These are phyloP conservation scores for Henckelia pumila DNA, from an alignment of 257 asterid genomes.

Conservation along the genomic window DNA sequence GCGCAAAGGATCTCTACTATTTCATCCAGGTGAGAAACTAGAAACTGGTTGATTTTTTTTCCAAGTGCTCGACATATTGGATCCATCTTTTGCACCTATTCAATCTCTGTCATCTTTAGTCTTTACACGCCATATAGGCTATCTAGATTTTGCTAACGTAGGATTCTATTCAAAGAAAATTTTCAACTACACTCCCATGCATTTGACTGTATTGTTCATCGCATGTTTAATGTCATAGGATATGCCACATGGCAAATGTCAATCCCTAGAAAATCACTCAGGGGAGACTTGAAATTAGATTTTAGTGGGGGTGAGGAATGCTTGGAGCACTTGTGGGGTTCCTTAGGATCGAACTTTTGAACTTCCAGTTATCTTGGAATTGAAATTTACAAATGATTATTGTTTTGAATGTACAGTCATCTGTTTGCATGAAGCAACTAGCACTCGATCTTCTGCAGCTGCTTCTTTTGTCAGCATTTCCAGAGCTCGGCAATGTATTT, in stretches of 20 bases:
- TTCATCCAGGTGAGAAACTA: constrained; percentile 78
- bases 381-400: constrained; percentile 16
- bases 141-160: not conserved
- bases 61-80: not conserved
- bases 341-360: not conserved
- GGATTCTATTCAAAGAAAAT: no score
- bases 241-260: no score
- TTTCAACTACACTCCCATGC: not conserved
- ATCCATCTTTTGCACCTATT: not conserved
- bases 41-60: constrained; percentile 14
- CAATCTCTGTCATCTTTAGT: not conserved
- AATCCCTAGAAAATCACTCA: no score
- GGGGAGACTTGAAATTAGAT: no score
- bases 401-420: constrained; percentile 49
- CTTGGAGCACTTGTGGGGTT: not conserved
- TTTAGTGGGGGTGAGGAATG: not conserved
- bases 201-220: not conserved
- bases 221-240: no score
- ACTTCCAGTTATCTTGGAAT: not conserved
- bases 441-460: constrained; percentile 77
- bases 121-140: not conserved
- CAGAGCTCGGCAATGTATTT: constrained; percentile 71
- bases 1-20: constrained; percentile 87
- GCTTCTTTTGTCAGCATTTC: constrained; percentile 77
- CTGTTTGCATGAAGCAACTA: constrained; percentile 77